phyloP scores from a whole-genome alignment of 352 stramenopile species.

The Phytophthora constricta region DNA sequence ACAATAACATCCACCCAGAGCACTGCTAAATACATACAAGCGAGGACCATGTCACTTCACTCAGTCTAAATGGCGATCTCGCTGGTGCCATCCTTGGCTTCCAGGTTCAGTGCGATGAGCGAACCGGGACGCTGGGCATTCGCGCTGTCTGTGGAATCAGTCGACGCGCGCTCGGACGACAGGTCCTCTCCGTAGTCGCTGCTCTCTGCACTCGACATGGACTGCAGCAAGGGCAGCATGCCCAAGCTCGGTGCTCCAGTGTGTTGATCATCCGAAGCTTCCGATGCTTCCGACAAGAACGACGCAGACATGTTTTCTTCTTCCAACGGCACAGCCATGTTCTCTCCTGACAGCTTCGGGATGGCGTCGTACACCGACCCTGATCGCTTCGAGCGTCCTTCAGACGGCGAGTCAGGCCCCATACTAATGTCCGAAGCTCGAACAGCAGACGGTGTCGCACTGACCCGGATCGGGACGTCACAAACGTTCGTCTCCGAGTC shows the following conservation, averaged over 20 bases:
- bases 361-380: conserved; percentile 42
- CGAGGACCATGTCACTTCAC: conserved; percentile 2
- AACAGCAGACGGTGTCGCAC: neutral
- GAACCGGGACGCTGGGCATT: conserved; percentile 39
- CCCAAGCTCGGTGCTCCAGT: conserved; percentile 4
- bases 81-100: conserved; percentile 39
- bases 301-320: conserved; percentile 32
- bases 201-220: conserved; percentile 29
- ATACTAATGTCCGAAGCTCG: conserved; percentile 38
- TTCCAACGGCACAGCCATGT: conserved; percentile 20
- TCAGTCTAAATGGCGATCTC: conserved; percentile 45
- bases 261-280: conserved; percentile 28
- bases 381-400: conserved; percentile 31
- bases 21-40: conserved; percentile 44
- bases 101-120: conserved; percentile 45
- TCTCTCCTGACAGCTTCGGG: conserved; percentile 34
- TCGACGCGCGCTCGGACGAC: conserved; percentile 32
- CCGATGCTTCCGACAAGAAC: conserved; percentile 25
- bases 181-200: conserved; percentile 37
- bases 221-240: conserved; percentile 33
- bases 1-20: conserved; percentile 23
- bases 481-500: conserved; percentile 34
- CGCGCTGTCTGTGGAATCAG: conserved; percentile 26
- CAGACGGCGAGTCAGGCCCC: conserved; percentile 34
- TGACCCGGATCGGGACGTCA: neutral